Evolutionary conservation across 75 land plant genomes (phyloP).

Genomic region (Selaginella moellendorffii): DNA sequence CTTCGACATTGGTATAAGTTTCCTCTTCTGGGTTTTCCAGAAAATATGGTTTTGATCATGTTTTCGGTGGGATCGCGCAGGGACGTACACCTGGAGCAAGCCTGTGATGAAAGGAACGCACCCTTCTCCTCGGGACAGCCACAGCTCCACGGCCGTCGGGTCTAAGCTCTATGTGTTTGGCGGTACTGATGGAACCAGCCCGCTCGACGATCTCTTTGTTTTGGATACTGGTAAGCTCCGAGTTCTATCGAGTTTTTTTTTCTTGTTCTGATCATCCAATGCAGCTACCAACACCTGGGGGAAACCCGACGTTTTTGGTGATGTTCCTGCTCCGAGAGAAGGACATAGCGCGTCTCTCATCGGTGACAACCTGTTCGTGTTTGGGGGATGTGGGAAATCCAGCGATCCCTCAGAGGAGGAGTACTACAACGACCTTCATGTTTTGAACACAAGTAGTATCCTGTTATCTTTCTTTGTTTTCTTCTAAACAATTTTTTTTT

Average conservation of each 20-base stretch:
- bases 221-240: conserved; percentile 60
- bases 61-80: too few relatives aligned
- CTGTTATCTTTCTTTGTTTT: too few relatives aligned
- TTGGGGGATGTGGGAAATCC: conserved; percentile 87
- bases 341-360: conserved; percentile 60
- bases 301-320: conserved; percentile 45
- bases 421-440: conserved; percentile 74
- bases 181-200: conserved; percentile 87
- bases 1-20: conserved; percentile 72
- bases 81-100: conserved; percentile 64
- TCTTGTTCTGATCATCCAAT: too few relatives aligned
- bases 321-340: conserved; percentile 71
- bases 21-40: too few relatives aligned
- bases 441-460: conserved; percentile 72
- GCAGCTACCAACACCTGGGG: conserved; percentile 74
- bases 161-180: conserved; percentile 78
- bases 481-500: too few relatives aligned
- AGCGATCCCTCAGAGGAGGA: conserved; percentile 37
- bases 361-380: conserved; percentile 42
- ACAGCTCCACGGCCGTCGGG: conserved; percentile 70
- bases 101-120: conserved; percentile 64
- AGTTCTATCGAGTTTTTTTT: too few relatives aligned
- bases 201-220: conserved; percentile 62
- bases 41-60: too few relatives aligned
- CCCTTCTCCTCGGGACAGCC: conserved; percentile 86